Conservation (phyloP, 495 filamentous ascomycete genomes). For the Hyaloscypha hepaticicola region DNA sequence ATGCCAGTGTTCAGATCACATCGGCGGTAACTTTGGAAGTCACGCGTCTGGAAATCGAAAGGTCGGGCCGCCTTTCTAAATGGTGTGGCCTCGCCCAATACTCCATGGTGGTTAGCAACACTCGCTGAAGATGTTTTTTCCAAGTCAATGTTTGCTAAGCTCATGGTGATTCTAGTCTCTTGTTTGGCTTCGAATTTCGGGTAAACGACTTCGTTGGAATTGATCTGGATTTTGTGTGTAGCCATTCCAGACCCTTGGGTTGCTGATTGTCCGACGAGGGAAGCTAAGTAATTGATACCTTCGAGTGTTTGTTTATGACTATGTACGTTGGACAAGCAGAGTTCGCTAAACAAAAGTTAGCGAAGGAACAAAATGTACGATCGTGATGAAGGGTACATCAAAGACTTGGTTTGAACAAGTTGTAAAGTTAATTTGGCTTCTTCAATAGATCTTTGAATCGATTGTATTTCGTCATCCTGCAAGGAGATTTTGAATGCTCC, state of each 20-base stretch:
- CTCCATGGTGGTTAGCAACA: not conserved
- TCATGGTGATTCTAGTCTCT: not conserved
- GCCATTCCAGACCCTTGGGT: not conserved
- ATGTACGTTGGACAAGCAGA: not conserved
- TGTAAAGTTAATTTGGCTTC: constrained; percentile 3
- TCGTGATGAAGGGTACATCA: not conserved
- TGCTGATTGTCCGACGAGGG: not conserved
- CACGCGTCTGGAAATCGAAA: not conserved
- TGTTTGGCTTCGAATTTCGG: not conserved
- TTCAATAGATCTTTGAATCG: constrained; percentile 5
- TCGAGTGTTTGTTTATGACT: not conserved
- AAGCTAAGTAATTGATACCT: not conserved
- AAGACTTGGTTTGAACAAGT: not conserved
- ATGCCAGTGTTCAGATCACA: not conserved
- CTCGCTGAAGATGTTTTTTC: not conserved
- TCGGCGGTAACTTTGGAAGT: not conserved
- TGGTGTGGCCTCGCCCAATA: not conserved
- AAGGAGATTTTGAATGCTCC: not conserved
- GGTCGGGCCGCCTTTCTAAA: not conserved
- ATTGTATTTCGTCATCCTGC: constrained; percentile 1
- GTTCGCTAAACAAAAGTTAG: not conserved
- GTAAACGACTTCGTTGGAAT: not conserved
- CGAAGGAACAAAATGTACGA: not conserved
- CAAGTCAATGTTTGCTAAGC: not conserved
- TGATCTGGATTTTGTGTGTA: not conserved